Percentiles rank a stretch among this genome's conserved stretches.
Conservation (phyloP, 805 yeast species). For the Ogataea siamensis region DNA sequence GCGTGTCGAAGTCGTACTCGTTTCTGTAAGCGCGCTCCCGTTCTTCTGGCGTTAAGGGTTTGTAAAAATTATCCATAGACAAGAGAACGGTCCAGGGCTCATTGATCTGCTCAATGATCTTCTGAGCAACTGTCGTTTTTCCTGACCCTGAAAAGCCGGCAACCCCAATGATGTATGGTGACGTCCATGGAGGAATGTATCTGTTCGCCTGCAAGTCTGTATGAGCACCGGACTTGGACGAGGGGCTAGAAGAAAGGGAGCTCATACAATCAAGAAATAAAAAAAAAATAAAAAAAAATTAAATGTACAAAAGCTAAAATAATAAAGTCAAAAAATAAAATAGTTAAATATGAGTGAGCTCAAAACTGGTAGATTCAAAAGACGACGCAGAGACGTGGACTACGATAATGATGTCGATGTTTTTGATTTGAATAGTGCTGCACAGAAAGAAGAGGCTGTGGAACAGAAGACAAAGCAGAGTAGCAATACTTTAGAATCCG, state of each 20-base stretch:
- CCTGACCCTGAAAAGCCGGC: slow-evolving; percentile 92
- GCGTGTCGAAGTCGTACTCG: slow-evolving; percentile 84
- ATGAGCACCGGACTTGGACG: slow-evolving; percentile 6
- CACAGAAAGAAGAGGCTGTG: not conserved
- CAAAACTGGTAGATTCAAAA: slow-evolving; percentile 7
- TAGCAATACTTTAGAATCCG: no score
- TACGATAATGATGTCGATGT: slow-evolving; percentile 1
- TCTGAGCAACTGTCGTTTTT: slow-evolving; percentile 86
- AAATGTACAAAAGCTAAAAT: not conserved
- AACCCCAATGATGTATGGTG: slow-evolving; percentile 82
- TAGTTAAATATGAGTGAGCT: slow-evolving; percentile 8
- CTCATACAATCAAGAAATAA: not conserved
- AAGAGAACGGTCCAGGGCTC: slow-evolving; percentile 94
- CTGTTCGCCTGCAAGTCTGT: slow-evolving; percentile 23
- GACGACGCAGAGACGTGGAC: slow-evolving; percentile 9
- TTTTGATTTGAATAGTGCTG: no score
- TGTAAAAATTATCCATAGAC: slow-evolving; percentile 89
- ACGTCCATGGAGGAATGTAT: slow-evolving; percentile 84
- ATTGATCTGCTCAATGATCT: slow-evolving; percentile 69
- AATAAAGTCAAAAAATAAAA: not conserved
- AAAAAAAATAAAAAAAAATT: not conserved
- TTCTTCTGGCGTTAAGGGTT: slow-evolving; percentile 64
- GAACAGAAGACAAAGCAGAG: no score
- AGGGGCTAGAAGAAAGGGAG: slow-evolving; percentile 1
- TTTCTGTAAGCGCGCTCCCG: slow-evolving; percentile 60